Conservation (phyloP, 2,329 filamentous ascomycete species). For the Hyphodiscus sp. region DNA sequence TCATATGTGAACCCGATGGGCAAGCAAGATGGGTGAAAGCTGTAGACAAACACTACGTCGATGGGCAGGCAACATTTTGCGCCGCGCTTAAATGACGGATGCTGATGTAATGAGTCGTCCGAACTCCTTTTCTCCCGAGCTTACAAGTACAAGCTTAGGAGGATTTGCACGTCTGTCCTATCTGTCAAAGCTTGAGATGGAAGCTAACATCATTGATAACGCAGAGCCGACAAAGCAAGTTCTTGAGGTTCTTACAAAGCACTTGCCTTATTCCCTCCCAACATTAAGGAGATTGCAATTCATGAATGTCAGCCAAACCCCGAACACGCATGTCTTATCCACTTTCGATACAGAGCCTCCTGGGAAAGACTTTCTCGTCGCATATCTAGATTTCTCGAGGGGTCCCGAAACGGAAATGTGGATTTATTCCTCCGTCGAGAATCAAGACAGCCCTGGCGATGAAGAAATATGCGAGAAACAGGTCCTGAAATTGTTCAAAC, state of each 20-base stretch:
- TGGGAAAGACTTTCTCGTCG: conserved; percentile 41
- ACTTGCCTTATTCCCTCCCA: conserved; percentile 53
- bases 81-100: no score
- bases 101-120: no score
- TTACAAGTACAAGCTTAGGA: no score
- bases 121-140: no score
- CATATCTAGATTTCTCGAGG: conserved; percentile 54
- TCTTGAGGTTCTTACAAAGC: conserved; percentile 33
- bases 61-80: no score
- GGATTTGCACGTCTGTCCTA: no score
- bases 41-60: no score
- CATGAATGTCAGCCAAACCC: conserved; percentile 37
- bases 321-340: conserved; percentile 38
- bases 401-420: conserved; percentile 59
- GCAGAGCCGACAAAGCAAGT: neutral
- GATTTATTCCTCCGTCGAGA: conserved; percentile 51
- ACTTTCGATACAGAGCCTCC: conserved; percentile 26
- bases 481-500: conserved; percentile 29
- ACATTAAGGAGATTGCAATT: conserved; percentile 59
- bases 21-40: no score
- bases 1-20: no score
- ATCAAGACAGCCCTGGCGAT: conserved; percentile 11
- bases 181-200: no score
- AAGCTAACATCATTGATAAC: neutral
- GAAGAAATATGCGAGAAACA: conserved; percentile 29